Evolutionary conservation across 176 grass and related monocot species (phyloP).

Genomic region (Bonia amplexicaulis): DNA sequence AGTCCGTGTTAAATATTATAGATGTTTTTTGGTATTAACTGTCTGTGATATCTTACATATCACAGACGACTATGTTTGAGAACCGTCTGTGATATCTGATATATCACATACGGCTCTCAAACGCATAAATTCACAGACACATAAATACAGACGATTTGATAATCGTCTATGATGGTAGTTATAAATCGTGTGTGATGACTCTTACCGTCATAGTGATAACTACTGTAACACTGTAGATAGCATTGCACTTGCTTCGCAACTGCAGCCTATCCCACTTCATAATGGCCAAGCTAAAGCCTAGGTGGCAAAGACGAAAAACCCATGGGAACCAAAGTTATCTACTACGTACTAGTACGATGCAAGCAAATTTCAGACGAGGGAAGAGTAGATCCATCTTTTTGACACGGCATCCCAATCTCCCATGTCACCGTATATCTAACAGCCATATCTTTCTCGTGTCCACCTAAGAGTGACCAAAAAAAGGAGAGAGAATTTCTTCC

Average conservation of each 20-base stretch:
- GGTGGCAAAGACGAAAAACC: background rate
- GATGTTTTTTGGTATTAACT: no score
- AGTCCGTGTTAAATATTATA: no score
- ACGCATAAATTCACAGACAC: no score
- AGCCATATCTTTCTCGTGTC: slow-evolving; percentile 28
- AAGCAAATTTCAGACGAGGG: background rate
- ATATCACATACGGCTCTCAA: no score
- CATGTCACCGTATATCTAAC: slow-evolving; percentile 40
- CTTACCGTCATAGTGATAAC: no score
- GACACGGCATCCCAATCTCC: slow-evolving; percentile 11
- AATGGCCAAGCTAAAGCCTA: background rate
- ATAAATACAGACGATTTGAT: no score
- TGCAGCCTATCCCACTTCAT: background rate
- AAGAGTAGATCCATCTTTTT: slow-evolving; percentile 28
- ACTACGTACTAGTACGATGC: background rate
- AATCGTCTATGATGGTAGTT: no score
- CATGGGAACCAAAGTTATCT: background rate
- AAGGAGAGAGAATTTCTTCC: background rate
- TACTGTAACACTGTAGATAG: background rate
- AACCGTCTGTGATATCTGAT: no score
- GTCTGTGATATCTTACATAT: no score
- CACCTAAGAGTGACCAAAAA: background rate
- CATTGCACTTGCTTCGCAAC: background rate
- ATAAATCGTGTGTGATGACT: no score
- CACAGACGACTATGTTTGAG: no score